Evolutionary conservation across 306 rosid genomes (phyloP).

Genomic region (Inga leiocalycina): DNA sequence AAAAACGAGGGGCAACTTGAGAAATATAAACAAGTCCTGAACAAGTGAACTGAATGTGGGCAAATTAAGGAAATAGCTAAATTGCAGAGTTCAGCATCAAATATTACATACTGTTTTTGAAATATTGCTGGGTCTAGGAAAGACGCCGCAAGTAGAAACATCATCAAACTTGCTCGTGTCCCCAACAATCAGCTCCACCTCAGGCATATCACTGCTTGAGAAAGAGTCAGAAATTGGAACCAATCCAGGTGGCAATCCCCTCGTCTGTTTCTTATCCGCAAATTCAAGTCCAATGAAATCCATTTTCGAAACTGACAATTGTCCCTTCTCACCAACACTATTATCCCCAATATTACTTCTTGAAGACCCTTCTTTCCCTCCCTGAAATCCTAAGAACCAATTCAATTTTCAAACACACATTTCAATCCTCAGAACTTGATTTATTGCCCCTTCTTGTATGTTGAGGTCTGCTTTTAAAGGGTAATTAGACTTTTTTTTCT

Average conservation of each 20-base stretch:
- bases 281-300: conserved; percentile 87
- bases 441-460: conserved; percentile 49
- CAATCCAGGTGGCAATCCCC: conserved; percentile 79
- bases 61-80: not conserved
- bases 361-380: conserved; percentile 29
- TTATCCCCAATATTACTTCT: conserved; percentile 33
- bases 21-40: conserved; percentile 8
- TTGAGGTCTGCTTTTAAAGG: conserved; percentile 39
- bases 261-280: conserved; percentile 72
- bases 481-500: conserved; percentile 47
- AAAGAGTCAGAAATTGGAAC: conserved; percentile 74
- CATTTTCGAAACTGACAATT: conserved; percentile 67
- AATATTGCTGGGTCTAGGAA: conserved; percentile 89
- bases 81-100: not conserved
- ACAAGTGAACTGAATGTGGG: not conserved
- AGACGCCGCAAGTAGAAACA: conserved; percentile 90
- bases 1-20: not conserved
- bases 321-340: conserved; percentile 52
- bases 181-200: conserved; percentile 86
- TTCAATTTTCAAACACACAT: conserved; percentile 15
- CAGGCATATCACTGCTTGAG: conserved; percentile 52
- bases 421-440: conserved; percentile 48
- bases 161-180: conserved; percentile 59
- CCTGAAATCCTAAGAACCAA: conserved; percentile 50
- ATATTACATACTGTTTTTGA: conserved; percentile 74